These are phyloP conservation scores for Claviceps sp. DNA, from an alignment of 2,329 filamentous ascomycete genomes.

Conservation along the genomic window DNA sequence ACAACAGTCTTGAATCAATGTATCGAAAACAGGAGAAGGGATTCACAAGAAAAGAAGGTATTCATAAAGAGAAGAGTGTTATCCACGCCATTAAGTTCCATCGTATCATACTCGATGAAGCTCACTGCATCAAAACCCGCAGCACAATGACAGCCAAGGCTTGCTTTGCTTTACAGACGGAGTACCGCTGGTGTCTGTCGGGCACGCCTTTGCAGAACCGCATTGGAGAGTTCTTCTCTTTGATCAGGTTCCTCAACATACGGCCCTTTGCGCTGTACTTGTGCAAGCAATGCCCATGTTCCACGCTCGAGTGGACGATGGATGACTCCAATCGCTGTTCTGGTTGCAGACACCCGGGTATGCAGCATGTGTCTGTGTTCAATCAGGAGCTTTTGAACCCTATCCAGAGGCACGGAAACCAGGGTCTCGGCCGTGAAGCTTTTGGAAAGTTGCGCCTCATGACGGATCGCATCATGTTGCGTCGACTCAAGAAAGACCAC, in stretches of 20 bases:
- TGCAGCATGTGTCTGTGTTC: constrained; percentile 50
- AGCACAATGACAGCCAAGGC: constrained; percentile 88
- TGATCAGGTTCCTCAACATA: constrained; percentile 82
- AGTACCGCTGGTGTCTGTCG: constrained; percentile 89
- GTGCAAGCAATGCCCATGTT: constrained; percentile 76
- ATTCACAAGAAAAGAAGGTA: constrained; percentile 64
- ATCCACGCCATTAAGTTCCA: constrained; percentile 84
- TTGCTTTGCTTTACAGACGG: constrained; percentile 78
- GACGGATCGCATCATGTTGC: constrained; percentile 88
- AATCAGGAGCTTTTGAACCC: constrained; percentile 93
- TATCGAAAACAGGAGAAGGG: constrained; percentile 88
- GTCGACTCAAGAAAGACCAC: constrained; percentile 86
- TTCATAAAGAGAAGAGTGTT: constrained; percentile 65
- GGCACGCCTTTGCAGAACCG: constrained; percentile 94
- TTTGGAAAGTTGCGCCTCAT: constrained; percentile 75
- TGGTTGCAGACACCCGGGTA: constrained; percentile 37
- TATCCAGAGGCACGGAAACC: constrained; percentile 48
- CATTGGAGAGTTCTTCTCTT: constrained; percentile 92
- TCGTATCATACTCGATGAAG: constrained; percentile 85
- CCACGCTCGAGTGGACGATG: constrained; percentile 71
- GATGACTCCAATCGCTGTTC: constrained; percentile 58
- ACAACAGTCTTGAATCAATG: constrained; percentile 81
- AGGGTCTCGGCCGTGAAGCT: constrained; percentile 50
- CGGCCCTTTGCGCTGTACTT: constrained; percentile 86
- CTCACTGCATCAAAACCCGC: constrained; percentile 84